Evolutionary conservation across 208 protist species (phyloP).

Genomic region (Wallacemonas sp.): DNA sequence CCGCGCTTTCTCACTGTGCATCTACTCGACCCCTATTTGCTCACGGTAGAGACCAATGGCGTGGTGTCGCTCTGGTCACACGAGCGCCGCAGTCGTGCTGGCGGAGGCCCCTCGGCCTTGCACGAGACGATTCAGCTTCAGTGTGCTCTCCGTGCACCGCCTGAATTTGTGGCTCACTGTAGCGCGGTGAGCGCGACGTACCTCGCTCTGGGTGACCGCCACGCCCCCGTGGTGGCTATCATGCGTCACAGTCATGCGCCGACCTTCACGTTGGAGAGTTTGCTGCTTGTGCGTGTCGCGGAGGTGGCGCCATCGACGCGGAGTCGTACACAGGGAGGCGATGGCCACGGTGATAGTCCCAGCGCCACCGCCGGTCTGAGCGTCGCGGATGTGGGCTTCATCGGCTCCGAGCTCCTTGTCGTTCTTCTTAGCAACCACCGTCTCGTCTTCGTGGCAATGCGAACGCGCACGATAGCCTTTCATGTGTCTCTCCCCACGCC

Average conservation of each 20-base stretch:
- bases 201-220: constrained; percentile 1
- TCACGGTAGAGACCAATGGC: constrained; percentile 38
- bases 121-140: constrained; percentile 9
- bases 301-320: constrained; percentile 21
- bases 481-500: constrained; percentile 19
- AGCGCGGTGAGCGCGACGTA: not conserved
- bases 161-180: not conserved
- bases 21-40: constrained; percentile 10
- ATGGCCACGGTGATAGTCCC: no score
- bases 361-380: not conserved
- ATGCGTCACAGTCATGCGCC: constrained; percentile 26
- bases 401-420: constrained; percentile 30
- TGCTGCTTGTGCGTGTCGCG: not conserved
- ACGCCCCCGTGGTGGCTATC: constrained; percentile 36
- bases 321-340: no score
- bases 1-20: constrained; percentile 28
- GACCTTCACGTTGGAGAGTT: constrained; percentile 23
- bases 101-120: not conserved
- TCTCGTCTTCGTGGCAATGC: constrained; percentile 28
- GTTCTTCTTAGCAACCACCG: constrained; percentile 29
- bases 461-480: constrained; percentile 25
- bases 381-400: constrained; percentile 9
- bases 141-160: not conserved
- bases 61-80: constrained; percentile 35
- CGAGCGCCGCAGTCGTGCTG: not conserved